phyloP scores from a whole-genome alignment of 2,329 filamentous ascomycete genomes.

The Diplodia corticola region DNA sequence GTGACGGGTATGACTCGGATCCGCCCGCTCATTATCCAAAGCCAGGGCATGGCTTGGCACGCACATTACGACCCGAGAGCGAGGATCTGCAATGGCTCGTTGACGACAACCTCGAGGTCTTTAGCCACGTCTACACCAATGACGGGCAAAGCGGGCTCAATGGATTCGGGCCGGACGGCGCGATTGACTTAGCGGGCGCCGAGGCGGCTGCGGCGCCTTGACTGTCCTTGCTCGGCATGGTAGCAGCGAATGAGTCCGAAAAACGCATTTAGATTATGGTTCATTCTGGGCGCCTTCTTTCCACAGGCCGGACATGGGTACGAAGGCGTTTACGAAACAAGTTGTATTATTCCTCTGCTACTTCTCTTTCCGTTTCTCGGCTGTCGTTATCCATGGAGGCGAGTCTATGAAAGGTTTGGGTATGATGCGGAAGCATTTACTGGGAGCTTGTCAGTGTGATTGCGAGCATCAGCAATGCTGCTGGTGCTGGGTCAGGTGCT shows the following conservation, averaged over 20 bases:
- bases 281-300: background rate
- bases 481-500: background rate
- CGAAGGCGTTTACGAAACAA: background rate
- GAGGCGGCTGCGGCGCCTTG: slow-evolving; percentile 10
- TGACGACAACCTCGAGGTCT: slow-evolving; percentile 60
- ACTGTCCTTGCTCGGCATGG: background rate
- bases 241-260: background rate
- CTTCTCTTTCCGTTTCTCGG: background rate
- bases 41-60: slow-evolving; percentile 59
- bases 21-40: slow-evolving; percentile 62
- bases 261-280: background rate
- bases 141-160: slow-evolving; percentile 24
- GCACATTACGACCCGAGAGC: slow-evolving; percentile 55
- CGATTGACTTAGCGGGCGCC: slow-evolving; percentile 9
- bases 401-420: background rate
- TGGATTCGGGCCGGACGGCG: slow-evolving; percentile 22
- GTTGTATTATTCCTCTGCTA: background rate
- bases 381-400: background rate
- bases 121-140: slow-evolving; percentile 49
- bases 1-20: slow-evolving; percentile 55
- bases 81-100: slow-evolving; percentile 63
- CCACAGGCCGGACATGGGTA: background rate
- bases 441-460: background rate
- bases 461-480: background rate
- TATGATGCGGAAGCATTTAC: background rate